These are phyloP conservation scores for Cutaneotrichosporon dermatis DNA, from an alignment of 1,284 basidiomycete genomes.

Conservation along the genomic window DNA sequence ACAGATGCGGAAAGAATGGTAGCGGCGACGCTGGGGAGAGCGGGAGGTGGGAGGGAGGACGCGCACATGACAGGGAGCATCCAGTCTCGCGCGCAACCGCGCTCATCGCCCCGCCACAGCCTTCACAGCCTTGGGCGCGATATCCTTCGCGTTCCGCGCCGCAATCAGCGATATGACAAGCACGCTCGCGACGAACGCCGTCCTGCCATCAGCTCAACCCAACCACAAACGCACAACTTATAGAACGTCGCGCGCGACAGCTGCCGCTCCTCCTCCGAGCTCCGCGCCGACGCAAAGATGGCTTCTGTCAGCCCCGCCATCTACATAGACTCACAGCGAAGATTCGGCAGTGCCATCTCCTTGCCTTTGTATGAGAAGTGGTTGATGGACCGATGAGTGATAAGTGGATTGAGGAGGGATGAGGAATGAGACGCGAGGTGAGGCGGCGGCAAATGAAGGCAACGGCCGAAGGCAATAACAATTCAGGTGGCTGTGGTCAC, in stretches of 20 bases:
- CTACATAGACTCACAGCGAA: conserved; percentile 32
- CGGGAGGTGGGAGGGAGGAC: too few relatives aligned
- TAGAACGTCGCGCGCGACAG: conserved; percentile 48
- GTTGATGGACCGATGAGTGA: too few relatives aligned
- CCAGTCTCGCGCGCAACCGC: too few relatives aligned
- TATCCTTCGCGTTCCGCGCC: conserved; percentile 37
- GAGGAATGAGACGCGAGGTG: too few relatives aligned
- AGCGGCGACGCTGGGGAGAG: too few relatives aligned
- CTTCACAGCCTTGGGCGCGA: conserved; percentile 31
- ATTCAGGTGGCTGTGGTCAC: not conserved
- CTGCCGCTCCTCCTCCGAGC: conserved; percentile 47
- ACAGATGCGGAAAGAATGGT: too few relatives aligned
- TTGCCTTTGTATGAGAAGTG: too few relatives aligned
- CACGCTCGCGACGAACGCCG: conserved; percentile 47
- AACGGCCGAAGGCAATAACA: not conserved
- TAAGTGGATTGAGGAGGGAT: too few relatives aligned
- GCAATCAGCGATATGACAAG: conserved; percentile 47
- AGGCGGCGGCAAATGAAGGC: too few relatives aligned
- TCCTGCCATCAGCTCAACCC: conserved; percentile 25
- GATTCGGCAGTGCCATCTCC: conserved; percentile 43
- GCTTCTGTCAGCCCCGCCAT: conserved; percentile 24
- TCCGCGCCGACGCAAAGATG: conserved; percentile 50
- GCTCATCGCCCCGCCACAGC: conserved; percentile 6
- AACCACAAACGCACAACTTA: conserved; percentile 39
- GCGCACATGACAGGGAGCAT: too few relatives aligned